A percentile compares a stretch with the other conserved stretches of the same genome.
Evolutionary conservation across 192 early-diverging fungal species (phyloP).

Genomic region (Backusella circina): DNA sequence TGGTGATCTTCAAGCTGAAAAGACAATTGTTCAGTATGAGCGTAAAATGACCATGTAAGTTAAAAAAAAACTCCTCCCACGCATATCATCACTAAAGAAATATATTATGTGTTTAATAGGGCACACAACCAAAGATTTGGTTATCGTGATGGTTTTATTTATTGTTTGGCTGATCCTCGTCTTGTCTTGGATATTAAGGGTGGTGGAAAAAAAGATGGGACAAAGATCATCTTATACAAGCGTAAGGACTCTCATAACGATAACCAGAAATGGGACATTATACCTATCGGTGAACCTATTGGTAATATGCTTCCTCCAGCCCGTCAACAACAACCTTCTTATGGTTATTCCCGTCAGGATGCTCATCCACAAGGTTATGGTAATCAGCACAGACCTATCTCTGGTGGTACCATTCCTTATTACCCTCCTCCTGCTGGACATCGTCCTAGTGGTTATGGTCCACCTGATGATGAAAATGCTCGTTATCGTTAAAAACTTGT

Average conservation of each 20-base stretch:
- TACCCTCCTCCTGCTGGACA: neutral
- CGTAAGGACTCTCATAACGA: constrained; percentile 15
- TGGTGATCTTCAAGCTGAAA: constrained; percentile 17
- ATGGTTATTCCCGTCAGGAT: neutral
- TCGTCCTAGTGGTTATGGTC: neutral
- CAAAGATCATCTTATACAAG: constrained; percentile 27
- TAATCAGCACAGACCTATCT: neutral
- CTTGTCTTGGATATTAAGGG: constrained; percentile 35
- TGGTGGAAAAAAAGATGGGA: constrained; percentile 15
- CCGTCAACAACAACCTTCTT: neutral
- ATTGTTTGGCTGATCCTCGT: constrained; percentile 27
- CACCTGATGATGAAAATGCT: neutral
- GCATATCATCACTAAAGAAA: neutral
- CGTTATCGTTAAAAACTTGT: neutral
- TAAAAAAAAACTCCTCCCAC: too few species aligned
- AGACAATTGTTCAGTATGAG: constrained; percentile 23
- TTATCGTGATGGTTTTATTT: constrained; percentile 26
- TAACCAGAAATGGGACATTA: constrained; percentile 27
- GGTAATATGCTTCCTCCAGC: neutral
- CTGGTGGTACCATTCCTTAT: neutral
- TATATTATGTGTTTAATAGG: neutral
- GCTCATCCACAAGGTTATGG: neutral
- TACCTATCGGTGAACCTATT: constrained; percentile 2
- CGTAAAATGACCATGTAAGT: constrained; percentile 33
- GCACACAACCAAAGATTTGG: constrained; percentile 33